These are phyloP conservation scores for Monocercomonoides exilis DNA, from an alignment of 78 protist species.

Conservation along the genomic window DNA sequence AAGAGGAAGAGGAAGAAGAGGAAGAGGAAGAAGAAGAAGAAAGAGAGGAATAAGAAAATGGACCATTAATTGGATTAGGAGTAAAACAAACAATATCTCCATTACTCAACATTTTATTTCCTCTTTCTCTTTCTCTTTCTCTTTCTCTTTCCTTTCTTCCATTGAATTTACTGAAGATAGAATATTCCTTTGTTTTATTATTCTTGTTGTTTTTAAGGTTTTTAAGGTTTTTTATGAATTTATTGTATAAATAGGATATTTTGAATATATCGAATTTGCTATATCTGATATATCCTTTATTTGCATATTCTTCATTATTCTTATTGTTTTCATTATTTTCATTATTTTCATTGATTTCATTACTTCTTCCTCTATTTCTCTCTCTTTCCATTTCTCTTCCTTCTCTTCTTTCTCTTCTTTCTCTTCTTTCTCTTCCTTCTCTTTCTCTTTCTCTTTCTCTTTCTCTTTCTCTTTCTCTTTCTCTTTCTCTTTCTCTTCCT, in stretches of 20 bases:
- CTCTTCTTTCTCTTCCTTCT: not conserved
- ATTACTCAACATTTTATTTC: too few species aligned
- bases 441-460: not conserved
- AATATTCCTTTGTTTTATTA: not conserved
- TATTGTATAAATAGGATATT: not conserved
- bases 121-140: too few species aligned
- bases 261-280: not conserved
- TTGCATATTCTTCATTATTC: not conserved
- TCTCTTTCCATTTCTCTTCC: too few species aligned
- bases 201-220: not conserved
- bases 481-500: slow-evolving; percentile 5
- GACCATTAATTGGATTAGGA: too few species aligned
- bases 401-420: not conserved
- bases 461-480: not conserved
- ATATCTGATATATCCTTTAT: not conserved
- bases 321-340: too few species aligned
- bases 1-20: too few species aligned
- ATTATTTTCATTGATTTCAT: too few species aligned
- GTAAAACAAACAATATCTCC: too few species aligned
- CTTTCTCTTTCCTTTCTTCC: too few species aligned
- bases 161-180: not conserved
- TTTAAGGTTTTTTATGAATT: not conserved
- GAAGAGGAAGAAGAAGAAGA: too few species aligned
- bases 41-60: too few species aligned
- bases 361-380: too few species aligned